These are phyloP conservation scores for Pseudonitzschia pungens DNA, from an alignment of 108 stramenopile genomes.

Conservation along the genomic window DNA sequence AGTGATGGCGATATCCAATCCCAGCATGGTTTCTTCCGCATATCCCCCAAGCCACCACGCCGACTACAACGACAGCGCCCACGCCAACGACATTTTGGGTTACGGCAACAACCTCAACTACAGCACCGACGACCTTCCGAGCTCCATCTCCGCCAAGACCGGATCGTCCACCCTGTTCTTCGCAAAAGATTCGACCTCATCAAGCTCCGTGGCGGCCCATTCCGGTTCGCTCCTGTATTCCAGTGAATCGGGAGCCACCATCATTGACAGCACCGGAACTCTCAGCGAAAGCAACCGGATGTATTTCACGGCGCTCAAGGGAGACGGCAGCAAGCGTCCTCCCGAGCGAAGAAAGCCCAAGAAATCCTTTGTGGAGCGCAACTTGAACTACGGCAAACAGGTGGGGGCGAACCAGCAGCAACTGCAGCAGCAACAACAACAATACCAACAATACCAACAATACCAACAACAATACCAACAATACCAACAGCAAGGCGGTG, in stretches of 20 bases:
- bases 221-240: neutral
- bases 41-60: neutral
- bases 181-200: neutral
- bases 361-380: neutral
- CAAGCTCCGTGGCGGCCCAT: neutral
- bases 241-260: neutral
- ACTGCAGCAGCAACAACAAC: neutral
- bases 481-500: neutral
- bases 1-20: neutral
- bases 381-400: too few relatives aligned
- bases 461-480: too few relatives aligned
- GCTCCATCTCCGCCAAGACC: neutral
- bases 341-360: neutral
- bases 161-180: neutral
- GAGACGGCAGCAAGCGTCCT: neutral
- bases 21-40: neutral
- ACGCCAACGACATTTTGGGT: neutral
- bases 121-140: too few relatives aligned
- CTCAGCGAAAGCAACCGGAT: neutral
- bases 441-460: neutral
- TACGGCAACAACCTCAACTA: too few relatives aligned
- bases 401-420: neutral
- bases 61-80: neutral
- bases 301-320: neutral
- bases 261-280: neutral